These are phyloP conservation scores for Cicer pinnatifidum DNA, from an alignment of 306 rosid species.

Conservation along the genomic window DNA sequence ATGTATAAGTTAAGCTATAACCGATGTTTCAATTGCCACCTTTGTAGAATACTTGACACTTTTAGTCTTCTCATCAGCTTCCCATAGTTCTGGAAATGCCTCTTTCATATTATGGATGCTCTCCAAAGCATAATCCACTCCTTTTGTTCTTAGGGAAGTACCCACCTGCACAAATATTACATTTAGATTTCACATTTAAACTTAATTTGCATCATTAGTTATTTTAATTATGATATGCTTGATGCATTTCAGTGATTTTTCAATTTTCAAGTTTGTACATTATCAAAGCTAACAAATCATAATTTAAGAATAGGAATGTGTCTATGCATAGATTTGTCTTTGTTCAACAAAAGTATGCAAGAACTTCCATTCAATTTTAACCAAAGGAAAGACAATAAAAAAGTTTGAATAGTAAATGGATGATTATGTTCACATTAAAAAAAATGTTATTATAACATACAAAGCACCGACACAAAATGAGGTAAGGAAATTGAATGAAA, in stretches of 20 bases:
- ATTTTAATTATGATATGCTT: neutral
- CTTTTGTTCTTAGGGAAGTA: constrained; percentile 49
- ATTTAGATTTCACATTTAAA: constrained; percentile 12
- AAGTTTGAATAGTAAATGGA: neutral
- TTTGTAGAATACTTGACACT: constrained; percentile 49
- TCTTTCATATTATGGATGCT: constrained; percentile 86
- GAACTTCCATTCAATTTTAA: constrained; percentile 15
- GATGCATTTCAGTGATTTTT: constrained; percentile 5
- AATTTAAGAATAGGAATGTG: constrained; percentile 28
- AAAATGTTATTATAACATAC: no score
- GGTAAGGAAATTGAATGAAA: no score
- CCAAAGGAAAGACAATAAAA: neutral
- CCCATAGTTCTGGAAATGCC: constrained; percentile 93
- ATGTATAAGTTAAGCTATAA: constrained; percentile 59
- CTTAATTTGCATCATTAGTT: neutral
- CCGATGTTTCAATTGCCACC: constrained; percentile 72
- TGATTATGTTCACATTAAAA: neutral
- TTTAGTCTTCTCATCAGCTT: constrained; percentile 52
- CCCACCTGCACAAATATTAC: constrained; percentile 64
- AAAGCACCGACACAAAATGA: no score
- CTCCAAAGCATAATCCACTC: constrained; percentile 81
- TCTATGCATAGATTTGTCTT: neutral
- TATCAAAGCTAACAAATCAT: neutral
- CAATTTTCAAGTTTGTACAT: neutral
- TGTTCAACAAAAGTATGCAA: constrained; percentile 11